A percentile compares a stretch with the other conserved stretches of the same genome.
Conservation (phyloP, 768 basidiomycete species). For the Nidula microcarpa region DNA sequence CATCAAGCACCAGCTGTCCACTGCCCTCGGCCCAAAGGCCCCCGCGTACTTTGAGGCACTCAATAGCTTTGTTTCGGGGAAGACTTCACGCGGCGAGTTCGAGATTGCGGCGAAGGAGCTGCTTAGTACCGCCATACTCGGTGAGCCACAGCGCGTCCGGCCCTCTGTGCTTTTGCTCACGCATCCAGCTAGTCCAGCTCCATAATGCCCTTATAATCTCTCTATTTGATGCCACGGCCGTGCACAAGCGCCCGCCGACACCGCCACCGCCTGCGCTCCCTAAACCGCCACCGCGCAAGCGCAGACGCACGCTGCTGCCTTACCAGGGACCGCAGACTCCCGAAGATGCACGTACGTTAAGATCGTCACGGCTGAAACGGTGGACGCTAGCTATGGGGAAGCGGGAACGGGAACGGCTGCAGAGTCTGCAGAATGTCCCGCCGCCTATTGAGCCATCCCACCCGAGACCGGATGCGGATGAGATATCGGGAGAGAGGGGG, state of each 20-base stretch:
- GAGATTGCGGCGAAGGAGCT: constrained; percentile 64
- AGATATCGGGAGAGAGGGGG: constrained; percentile 68
- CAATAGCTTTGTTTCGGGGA: constrained; percentile 64
- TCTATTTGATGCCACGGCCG: constrained; percentile 71
- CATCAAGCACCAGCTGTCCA: constrained; percentile 64
- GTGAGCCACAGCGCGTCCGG: constrained; percentile 11
- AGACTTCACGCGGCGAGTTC: constrained; percentile 71
- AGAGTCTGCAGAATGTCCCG: constrained; percentile 38
- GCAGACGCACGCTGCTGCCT: constrained; percentile 66
- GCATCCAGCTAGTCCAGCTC: constrained; percentile 52
- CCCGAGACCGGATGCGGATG: constrained; percentile 53
- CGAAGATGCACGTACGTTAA: constrained; percentile 50
- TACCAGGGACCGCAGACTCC: constrained; percentile 63
- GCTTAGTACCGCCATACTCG: constrained; percentile 56
- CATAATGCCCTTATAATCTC: constrained; percentile 86
- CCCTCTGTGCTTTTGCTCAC: constrained; percentile 3
- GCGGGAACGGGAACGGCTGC: constrained; percentile 72
- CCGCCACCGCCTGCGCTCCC: constrained; percentile 61
- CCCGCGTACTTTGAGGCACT: constrained; percentile 59
- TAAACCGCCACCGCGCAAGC: constrained; percentile 61
- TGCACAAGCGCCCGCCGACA: constrained; percentile 63
- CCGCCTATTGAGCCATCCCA: constrained; percentile 36
- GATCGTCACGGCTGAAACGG: constrained; percentile 64
- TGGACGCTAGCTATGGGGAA: constrained; percentile 74
- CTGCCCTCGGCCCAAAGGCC: constrained; percentile 59